A percentile compares a stretch with the other conserved stretches of the same genome.
These are phyloP conservation scores for Pythium folliculosum DNA, from an alignment of 352 stramenopile genomes.

Conservation along the genomic window DNA sequence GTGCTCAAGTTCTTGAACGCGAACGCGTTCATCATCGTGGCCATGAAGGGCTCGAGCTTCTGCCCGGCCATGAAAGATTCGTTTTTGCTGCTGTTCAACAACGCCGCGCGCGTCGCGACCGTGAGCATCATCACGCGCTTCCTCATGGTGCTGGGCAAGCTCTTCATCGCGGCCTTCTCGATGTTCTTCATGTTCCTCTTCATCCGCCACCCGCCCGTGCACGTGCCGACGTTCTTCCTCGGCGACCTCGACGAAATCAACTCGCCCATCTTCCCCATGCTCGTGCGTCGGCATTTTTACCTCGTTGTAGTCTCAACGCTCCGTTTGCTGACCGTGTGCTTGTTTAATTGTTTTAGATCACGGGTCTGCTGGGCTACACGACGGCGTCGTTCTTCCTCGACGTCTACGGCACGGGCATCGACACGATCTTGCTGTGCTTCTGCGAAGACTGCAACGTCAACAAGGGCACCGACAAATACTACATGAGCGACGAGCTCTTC, in stretches of 20 bases:
- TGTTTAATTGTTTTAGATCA: conserved; percentile 42
- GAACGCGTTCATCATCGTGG: conserved; percentile 89
- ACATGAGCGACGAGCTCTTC: conserved; percentile 83
- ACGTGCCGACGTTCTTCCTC: conserved; percentile 74
- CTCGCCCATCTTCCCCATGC: conserved; percentile 81
- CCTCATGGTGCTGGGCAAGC: conserved; percentile 86
- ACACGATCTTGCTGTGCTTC: conserved; percentile 88
- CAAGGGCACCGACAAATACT: conserved; percentile 74
- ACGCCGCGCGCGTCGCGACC: conserved; percentile 90
- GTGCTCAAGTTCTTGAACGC: conserved; percentile 91
- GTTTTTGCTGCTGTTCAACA: conserved; percentile 96
- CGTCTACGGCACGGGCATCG: conserved; percentile 81
- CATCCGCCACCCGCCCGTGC: conserved; percentile 55
- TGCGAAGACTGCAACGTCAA: conserved; percentile 86
- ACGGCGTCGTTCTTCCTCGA: conserved; percentile 79
- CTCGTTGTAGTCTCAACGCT: not conserved
- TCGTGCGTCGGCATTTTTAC: conserved; percentile 31
- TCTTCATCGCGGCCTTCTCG: conserved; percentile 80
- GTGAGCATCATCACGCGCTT: conserved; percentile 84
- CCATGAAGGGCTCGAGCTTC: conserved; percentile 87
- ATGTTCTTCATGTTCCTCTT: conserved; percentile 87
- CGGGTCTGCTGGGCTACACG: conserved; percentile 67
- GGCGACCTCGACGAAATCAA: conserved; percentile 62
- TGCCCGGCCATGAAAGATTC: conserved; percentile 91
- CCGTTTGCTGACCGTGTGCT: not conserved